phyloP scores from a whole-genome alignment of 2,329 filamentous ascomycete genomes.

The Thermothelomyces thermophilus region DNA sequence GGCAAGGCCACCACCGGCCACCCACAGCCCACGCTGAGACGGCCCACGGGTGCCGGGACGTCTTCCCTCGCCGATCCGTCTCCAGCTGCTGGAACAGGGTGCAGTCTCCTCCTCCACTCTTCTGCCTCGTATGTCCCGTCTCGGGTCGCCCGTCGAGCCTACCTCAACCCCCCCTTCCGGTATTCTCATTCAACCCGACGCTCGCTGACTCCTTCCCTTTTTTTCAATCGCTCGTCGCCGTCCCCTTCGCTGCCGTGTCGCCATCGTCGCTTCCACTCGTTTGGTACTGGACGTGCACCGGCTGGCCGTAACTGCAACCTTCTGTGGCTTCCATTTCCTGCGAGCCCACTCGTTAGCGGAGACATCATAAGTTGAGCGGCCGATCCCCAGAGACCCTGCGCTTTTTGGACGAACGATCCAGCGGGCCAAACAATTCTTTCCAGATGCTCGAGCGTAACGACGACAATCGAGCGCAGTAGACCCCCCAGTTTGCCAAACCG shows the following conservation, averaged over 20 bases:
- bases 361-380: neutral
- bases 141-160: neutral
- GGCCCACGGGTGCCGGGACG: conserved; percentile 6
- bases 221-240: neutral
- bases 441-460: conserved; percentile 9
- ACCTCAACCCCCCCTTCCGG: conserved; percentile 15
- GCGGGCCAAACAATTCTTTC: conserved; percentile 1
- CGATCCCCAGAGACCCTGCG: neutral
- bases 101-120: conserved; percentile 2
- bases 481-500: neutral
- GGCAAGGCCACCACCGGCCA: neutral
- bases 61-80: conserved; percentile 17
- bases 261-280: conserved; percentile 18
- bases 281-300: conserved; percentile 4
- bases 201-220: conserved; percentile 15
- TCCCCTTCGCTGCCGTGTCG: conserved; percentile 13
- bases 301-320: neutral
- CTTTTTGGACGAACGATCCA: conserved; percentile 3
- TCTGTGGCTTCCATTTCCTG: conserved; percentile 13
- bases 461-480: neutral
- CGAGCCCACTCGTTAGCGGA: neutral
- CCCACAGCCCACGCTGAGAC: conserved; percentile 6
- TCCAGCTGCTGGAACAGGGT: conserved; percentile 11
- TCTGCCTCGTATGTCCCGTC: neutral
- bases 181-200: conserved; percentile 8